Base-by-base conservation (phyloP, 352 stramenopile species). In the Globisporangium viniferum region DNA sequence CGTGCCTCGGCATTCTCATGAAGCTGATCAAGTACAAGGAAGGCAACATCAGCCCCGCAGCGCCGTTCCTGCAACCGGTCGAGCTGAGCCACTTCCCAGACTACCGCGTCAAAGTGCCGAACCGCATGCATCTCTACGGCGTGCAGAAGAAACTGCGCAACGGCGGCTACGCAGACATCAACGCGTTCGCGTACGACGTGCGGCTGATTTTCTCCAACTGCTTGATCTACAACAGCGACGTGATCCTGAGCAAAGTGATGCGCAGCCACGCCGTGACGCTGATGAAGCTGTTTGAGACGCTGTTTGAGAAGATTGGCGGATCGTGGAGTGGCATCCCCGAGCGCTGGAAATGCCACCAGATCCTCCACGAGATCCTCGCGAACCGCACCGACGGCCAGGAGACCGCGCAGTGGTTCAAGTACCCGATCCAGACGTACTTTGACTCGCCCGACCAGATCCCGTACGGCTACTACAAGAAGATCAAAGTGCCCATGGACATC, bases 1-100 rank as follows among this genome's bases (percentile, higher is more conserved):
- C 81, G 18, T 95, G 86, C 53, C 77, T 89, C 0, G 68, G 64
- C 2, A 60, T 94, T 8, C 70, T 95, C 41, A 92, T 92, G 80
- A 92, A 91, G 62, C 66, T 95, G 66, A 91, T 94, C 77, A 94
- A 94, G 74, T 86, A 91, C 69, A 94, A 94, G 66, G 88, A 94
- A 64, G 83, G 78, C 1, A 88, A 76, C 62, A 77, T 91, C 39
- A 88, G 77, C 36, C 79, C 86, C 4, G 88, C 88, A 3, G 80
- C 85, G 14, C 87, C 88, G 9, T 95, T 95, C 59, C 73, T 95
- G 6, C 84, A 94, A 55, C 86, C 88, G 0, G 88, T 95, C 35
- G 88, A 95, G 53, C 73, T 93, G 54, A 89, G 64, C 8, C 83
- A 94, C 67, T 95, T 94, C 33, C 86, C 86, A 6, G 88, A 95